Base-by-base conservation (phyloP, 352 stramenopile species). In the Pythium chondricola region DNA sequence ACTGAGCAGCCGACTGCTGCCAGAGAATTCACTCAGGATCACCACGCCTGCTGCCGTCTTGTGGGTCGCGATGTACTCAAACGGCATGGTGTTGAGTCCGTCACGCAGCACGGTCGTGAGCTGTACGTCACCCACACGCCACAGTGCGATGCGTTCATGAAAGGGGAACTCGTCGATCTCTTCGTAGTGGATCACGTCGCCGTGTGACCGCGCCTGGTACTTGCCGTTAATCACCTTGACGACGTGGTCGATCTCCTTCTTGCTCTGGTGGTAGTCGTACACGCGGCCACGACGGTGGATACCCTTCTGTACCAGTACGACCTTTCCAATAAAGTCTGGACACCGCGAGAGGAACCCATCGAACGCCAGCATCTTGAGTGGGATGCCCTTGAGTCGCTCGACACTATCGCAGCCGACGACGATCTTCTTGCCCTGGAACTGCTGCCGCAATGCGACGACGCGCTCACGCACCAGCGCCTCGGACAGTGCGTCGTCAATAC, bases 21-120 rank as follows among this genome's bases (percentile, higher is more conserved):
- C 93, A 1, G 95, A 96, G 58, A 99, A 99, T 52, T 99, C 95
- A 54, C 93, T 98, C n/a, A 98, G 61, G 45, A 98, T 97, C 29
- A 97, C 67, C 2, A 98, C 71, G 8, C 95, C 93, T 6, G 80
- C 58, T 1, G 73, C 78, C 1, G 65, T 84, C 71, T 87, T 85
- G 52, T 89, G 80, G 2, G 77, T 71, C 14, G 76, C 74, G 42
- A 92, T 89, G 50, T 85, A 92, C 65, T 92, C 81, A 45, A 89
- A 92, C n/a, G 77, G 74, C 7, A 65, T 75, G 6, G 71, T 87
- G 27, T 92, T 92, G n/a, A 89, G 65, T 44, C 77, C 81, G 32
- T 92, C 81, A 2, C 73, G 65, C 1, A 89, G 56, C 18, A 89
- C 77, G 0, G 81, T 89, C 20, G 74, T 87, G 43, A 92, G 75